A percentile compares a stretch with the other conserved stretches of the same genome.
Evolutionary conservation across 768 basidiomycete species (phyloP).

Genomic region (Pleurotus platypus): DNA sequence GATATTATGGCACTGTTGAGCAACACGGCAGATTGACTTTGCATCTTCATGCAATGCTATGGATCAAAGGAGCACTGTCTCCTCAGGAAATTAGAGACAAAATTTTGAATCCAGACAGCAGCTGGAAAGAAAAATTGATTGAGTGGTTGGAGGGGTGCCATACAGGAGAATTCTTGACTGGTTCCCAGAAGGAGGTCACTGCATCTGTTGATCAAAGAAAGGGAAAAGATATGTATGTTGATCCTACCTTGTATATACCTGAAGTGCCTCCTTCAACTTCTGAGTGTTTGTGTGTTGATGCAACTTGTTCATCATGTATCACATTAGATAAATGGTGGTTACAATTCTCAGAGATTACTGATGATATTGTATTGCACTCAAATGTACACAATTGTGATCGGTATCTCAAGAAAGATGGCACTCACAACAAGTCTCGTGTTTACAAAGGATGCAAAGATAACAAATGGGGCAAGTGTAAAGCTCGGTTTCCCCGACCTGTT

Average conservation of each 20-base stretch:
- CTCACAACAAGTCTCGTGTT: too few species aligned
- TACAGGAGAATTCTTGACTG: slow-evolving; percentile 9
- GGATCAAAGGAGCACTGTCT: slow-evolving; percentile 21
- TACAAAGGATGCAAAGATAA: too few species aligned
- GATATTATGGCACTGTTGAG: slow-evolving; percentile 29
- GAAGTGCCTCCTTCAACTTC: neutral
- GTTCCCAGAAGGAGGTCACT: neutral
- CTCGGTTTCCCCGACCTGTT: neutral
- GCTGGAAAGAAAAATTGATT: slow-evolving; percentile 13
- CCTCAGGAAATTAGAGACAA: slow-evolving; percentile 29
- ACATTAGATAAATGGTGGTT: too few species aligned
- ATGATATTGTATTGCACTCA: neutral
- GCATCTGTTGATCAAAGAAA: neutral
- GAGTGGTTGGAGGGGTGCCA: slow-evolving; percentile 8
- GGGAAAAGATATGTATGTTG: neutral
- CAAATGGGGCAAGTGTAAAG: too few species aligned
- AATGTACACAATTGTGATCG: neutral
- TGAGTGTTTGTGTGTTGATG: too few species aligned
- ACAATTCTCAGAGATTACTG: neutral
- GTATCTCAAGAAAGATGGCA: too few species aligned
- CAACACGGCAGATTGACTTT: slow-evolving; percentile 25
- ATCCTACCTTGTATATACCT: neutral
- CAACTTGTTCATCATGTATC: too few species aligned
- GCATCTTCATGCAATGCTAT: slow-evolving; percentile 27
- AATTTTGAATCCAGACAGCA: slow-evolving; percentile 15